Evolutionary conservation across 129 eudicot genomes (phyloP).

Genomic region (Flaveria trinervia): DNA sequence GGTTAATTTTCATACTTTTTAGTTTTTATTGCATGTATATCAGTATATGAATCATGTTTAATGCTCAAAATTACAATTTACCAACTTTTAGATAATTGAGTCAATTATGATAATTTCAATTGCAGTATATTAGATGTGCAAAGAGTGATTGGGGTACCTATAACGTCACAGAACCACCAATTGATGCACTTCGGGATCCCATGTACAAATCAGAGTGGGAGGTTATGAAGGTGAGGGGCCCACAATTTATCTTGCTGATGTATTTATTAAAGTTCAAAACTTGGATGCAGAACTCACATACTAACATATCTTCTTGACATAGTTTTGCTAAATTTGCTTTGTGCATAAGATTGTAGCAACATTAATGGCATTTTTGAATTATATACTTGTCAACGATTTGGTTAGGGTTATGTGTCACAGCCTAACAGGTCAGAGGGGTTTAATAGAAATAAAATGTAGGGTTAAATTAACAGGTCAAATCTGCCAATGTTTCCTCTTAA

Average conservation of each 20-base stretch:
- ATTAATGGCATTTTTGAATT: not conserved
- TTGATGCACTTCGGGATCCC: conserved; percentile 97
- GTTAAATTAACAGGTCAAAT: not conserved
- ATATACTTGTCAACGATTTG: not conserved
- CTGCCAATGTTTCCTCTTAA: not conserved
- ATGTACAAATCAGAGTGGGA: conserved; percentile 92
- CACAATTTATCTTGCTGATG: not conserved
- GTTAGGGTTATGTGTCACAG: not conserved
- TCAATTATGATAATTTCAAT: conserved; percentile 13
- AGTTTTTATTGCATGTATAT: conserved; percentile 17
- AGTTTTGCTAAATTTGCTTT: not conserved
- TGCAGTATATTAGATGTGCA: conserved; percentile 95
- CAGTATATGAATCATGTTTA: not conserved
- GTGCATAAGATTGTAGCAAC: not conserved
- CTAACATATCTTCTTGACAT: not conserved
- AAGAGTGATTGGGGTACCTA: conserved; percentile 85
- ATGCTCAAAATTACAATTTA: not conserved
- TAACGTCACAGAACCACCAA: conserved; percentile 93
- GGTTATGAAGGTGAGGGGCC: conserved; percentile 58
- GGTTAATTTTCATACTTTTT: conserved; percentile 42
- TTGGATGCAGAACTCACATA: not conserved
- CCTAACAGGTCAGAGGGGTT: not conserved
- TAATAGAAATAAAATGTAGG: not conserved
- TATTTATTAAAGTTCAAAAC: not conserved
- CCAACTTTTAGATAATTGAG: not conserved